These are phyloP conservation scores for Caloboletus firmus DNA, from an alignment of 1,284 basidiomycete genomes.

Conservation along the genomic window DNA sequence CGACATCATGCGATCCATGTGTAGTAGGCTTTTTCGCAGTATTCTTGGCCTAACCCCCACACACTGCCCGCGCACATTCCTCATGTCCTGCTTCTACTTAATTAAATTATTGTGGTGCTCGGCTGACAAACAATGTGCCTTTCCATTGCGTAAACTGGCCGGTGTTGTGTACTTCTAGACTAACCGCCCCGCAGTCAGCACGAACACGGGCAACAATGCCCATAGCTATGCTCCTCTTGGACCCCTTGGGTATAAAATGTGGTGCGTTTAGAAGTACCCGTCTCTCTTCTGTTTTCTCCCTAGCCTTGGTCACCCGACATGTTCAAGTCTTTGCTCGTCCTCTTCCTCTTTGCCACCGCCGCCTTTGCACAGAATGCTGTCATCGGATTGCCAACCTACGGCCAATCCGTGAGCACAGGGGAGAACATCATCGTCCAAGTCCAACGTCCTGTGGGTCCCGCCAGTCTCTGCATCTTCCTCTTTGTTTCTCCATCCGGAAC, in stretches of 20 bases:
- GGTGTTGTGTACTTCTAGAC: background rate
- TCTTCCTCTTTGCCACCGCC: slow-evolving; percentile 12
- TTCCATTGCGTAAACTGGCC: background rate
- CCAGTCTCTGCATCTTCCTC: no score
- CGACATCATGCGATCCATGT: background rate
- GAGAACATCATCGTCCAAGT: slow-evolving; percentile 24
- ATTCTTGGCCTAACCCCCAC: background rate
- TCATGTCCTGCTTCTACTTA: background rate
- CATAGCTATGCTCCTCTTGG: background rate
- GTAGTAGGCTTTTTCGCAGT: background rate
- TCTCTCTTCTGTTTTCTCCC: background rate
- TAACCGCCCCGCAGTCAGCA: background rate
- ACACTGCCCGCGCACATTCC: background rate
- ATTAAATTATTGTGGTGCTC: no score
- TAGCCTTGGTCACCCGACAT: slow-evolving; percentile 3
- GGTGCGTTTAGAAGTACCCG: background rate
- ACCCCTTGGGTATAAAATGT: slow-evolving; percentile 11
- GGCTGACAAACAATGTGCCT: background rate
- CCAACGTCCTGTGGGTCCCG: slow-evolving; percentile 25
- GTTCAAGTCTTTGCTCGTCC: slow-evolving; percentile 9
- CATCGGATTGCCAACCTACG: slow-evolving; percentile 15
- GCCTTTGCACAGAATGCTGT: slow-evolving; percentile 22
- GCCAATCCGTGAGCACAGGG: slow-evolving; percentile 17
- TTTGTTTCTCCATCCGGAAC: background rate
- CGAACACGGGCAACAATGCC: slow-evolving; percentile 7